phyloP scores from a whole-genome alignment of 2,329 filamentous ascomycete genomes.

The Didymella pomorum region DNA sequence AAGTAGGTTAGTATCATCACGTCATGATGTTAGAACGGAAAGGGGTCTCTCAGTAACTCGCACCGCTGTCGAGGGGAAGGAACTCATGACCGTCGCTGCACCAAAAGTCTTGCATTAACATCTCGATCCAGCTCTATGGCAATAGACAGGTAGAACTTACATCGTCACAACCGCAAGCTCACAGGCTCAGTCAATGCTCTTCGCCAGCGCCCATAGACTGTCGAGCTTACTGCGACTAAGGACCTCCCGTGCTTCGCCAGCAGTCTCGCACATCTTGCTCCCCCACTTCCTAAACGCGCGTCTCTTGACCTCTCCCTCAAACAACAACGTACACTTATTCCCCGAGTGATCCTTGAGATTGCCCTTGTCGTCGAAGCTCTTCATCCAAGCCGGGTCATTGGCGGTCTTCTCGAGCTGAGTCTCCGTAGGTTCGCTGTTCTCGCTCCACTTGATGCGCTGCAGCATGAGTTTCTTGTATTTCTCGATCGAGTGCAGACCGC shows the following conservation, averaged over 20 bases:
- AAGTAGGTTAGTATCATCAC: too few species aligned
- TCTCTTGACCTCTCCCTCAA: constrained; percentile 87
- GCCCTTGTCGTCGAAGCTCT: constrained; percentile 79
- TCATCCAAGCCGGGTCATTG: constrained; percentile 75
- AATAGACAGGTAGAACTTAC: not conserved
- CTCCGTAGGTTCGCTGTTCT: constrained; percentile 76
- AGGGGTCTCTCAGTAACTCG: too few species aligned
- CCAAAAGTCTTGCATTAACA: not conserved
- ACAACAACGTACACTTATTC: constrained; percentile 85
- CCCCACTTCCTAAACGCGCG: constrained; percentile 89
- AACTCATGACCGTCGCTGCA: not conserved
- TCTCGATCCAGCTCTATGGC: not conserved
- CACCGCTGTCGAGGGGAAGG: not conserved
- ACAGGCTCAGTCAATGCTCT: constrained; percentile 56
- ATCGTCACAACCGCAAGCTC: not conserved
- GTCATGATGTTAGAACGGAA: too few species aligned
- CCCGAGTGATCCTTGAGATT: constrained; percentile 79
- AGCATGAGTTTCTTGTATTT: constrained; percentile 94
- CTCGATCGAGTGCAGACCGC: constrained; percentile 81
- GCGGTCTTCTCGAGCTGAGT: constrained; percentile 66
- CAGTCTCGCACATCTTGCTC: constrained; percentile 86
- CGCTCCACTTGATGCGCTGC: constrained; percentile 92
- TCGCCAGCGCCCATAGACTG: constrained; percentile 91
- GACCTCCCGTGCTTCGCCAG: constrained; percentile 84
- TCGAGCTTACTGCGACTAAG: constrained; percentile 87